Evolutionary conservation across 2,329 filamentous ascomycete genomes (phyloP).

Genomic region (Camillea tinctor): DNA sequence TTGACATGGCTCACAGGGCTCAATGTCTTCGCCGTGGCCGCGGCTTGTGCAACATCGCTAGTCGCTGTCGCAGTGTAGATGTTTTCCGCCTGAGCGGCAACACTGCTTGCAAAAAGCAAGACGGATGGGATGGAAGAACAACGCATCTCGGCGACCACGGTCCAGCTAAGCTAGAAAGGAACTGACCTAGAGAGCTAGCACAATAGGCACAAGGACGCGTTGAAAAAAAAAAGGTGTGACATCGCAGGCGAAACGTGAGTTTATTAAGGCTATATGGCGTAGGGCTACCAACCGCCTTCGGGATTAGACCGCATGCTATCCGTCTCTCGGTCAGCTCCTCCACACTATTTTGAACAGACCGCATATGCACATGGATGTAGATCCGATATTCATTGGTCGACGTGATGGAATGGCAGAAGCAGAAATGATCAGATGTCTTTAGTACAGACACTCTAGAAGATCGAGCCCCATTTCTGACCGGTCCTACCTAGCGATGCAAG

Average conservation of each 20-base stretch:
- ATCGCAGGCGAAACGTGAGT: neutral
- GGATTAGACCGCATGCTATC: neutral
- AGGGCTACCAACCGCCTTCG: neutral
- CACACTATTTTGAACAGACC: neutral
- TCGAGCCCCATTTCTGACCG: no score
- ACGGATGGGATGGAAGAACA: conserved; percentile 21
- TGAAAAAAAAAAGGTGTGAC: neutral
- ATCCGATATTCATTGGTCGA: neutral
- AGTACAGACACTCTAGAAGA: neutral
- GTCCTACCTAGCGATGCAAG: neutral
- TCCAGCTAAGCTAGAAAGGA: neutral
- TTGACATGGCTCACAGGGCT: conserved; percentile 63
- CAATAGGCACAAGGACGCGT: neutral
- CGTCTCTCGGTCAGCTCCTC: neutral
- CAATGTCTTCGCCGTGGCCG: conserved; percentile 58
- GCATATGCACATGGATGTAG: neutral
- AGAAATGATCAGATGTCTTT: neutral
- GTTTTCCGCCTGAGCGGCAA: conserved; percentile 16
- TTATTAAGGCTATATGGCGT: neutral
- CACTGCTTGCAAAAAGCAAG: conserved; percentile 21
- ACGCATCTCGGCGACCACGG: conserved; percentile 21
- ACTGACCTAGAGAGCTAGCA: neutral
- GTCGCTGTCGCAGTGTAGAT: conserved; percentile 52
- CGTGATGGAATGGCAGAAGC: neutral
- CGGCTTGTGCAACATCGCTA: conserved; percentile 51